Evolutionary conservation across 177 flowering plant species (phyloP).

Genomic region (Vitis hybrid): DNA sequence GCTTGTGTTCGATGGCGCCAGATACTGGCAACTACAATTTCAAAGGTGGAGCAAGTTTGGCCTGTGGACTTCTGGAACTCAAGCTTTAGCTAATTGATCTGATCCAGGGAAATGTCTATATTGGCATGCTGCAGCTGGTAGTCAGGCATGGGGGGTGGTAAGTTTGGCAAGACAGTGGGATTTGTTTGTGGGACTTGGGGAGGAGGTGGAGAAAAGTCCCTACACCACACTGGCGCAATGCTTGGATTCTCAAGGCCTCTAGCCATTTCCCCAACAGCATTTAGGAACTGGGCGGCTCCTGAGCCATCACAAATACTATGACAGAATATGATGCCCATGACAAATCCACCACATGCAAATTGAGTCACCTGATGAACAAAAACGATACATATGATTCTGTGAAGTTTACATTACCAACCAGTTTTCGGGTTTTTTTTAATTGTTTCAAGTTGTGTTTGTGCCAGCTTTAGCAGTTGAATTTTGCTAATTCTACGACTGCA

Average conservation of each 20-base stretch:
- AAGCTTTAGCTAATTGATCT: slow-evolving; percentile 40
- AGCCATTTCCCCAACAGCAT: slow-evolving; percentile 65
- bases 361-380: slow-evolving; percentile 45
- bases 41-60: slow-evolving; percentile 56
- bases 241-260: slow-evolving; percentile 36
- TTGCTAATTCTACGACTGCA: background rate
- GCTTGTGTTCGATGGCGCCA: slow-evolving; percentile 52
- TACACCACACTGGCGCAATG: slow-evolving; percentile 43
- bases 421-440: too few relatives aligned
- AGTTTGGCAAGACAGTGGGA: slow-evolving; percentile 2
- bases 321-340: slow-evolving; percentile 62
- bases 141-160: slow-evolving; percentile 38
- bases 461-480: background rate
- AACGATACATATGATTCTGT: background rate
- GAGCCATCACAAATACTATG: slow-evolving; percentile 69
- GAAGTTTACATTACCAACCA: too few relatives aligned
- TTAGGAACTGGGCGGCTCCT: slow-evolving; percentile 69
- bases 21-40: slow-evolving; percentile 46
- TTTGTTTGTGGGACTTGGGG: slow-evolving; percentile 1
- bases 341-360: slow-evolving; percentile 60
- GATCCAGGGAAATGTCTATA: slow-evolving; percentile 44
- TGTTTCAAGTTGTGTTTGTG: too few relatives aligned
- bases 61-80: slow-evolving; percentile 35
- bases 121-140: slow-evolving; percentile 43
- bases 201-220: slow-evolving; percentile 39